Evolutionary conservation across 139 green algal species (phyloP).

Genomic region (Picochlorum sp.): DNA sequence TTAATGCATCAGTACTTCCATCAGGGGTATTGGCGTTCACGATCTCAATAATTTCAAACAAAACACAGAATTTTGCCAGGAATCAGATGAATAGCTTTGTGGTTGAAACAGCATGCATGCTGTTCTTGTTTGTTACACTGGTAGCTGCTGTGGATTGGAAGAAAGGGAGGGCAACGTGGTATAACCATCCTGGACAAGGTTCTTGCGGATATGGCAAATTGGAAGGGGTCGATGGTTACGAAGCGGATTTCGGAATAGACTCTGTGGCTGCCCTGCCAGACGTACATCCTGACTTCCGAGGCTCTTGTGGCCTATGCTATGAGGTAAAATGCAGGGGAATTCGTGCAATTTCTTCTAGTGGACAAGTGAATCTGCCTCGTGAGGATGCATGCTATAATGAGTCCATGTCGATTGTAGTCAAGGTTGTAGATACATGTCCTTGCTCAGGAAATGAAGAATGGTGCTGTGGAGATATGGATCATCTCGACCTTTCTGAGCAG

Average conservation of each 20-base stretch:
- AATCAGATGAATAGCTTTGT: too few relatives aligned
- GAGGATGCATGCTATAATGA: conserved; percentile 10
- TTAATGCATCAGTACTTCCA: too few relatives aligned
- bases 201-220: conserved; percentile 25
- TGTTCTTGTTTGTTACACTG: too few relatives aligned
- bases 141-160: background rate
- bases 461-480: conserved; percentile 4
- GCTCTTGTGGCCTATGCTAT: conserved; percentile 16
- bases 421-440: conserved; percentile 22
- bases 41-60: too few relatives aligned
- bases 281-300: background rate
- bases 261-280: conserved; percentile 23
- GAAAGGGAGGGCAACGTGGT: conserved; percentile 21
- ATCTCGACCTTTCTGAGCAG: conserved; percentile 1
- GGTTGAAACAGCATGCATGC: too few relatives aligned
- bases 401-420: conserved; percentile 17
- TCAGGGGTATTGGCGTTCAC: too few relatives aligned
- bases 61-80: too few relatives aligned
- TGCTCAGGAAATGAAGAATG: conserved; percentile 14
- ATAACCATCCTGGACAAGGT: conserved; percentile 18
- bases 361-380: conserved; percentile 4
- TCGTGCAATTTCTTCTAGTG: conserved; percentile 7
- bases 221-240: conserved; percentile 1
- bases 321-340: conserved; percentile 16
- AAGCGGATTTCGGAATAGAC: conserved; percentile 9